Base-by-base conservation (phyloP, 805 yeast species). In the Starmerella geochares region DNA sequence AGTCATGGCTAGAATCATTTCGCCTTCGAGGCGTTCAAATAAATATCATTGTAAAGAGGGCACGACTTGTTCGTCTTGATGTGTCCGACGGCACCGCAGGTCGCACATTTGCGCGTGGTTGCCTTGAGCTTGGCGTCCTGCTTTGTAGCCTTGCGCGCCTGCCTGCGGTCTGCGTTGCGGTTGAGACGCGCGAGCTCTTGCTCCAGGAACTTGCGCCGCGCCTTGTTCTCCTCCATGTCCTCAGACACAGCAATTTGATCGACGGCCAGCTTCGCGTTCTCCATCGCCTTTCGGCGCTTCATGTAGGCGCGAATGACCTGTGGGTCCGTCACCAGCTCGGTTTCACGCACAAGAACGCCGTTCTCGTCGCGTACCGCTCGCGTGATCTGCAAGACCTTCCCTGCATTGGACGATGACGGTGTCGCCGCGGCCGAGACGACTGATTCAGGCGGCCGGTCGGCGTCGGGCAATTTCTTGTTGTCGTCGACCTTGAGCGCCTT, bases 21-120 rank as follows among this genome's bases (percentile, higher is more conserved):
- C 43, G 38, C 61, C 60, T 32, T 56, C 51, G 56, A 52, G 8
- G 58, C 57, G 27, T 50, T 48, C 47, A 64, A 58, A 50, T 61
- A 62, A 38, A 62, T 59, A 51, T 76, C 79, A 54, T 76, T 78
- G 63, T 84, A 90, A 76, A 87, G 74, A 14, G 97, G 98, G 68
- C 98, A 90, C 1, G 90, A 71, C 61, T 82, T 83, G 64, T 86
- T 87, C 2, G 98, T 90, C 63, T 92, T 76, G 54, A 90, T 90
- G 65, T 90, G 98, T 0, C 97, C 98, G 55, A 84, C 74, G 11
- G 90, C 92, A 20, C 97, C 97, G 73, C 98, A 90, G 0, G 92
- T 82, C 3, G 94, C 88, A 68, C 98, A 90, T 61, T 86, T 78
- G 63, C 98, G 73, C 8, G 83, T 81, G 4, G 78, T 79, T 27